Evolutionary conservation across 2,329 filamentous ascomycete genomes (phyloP), one percentile per base, ranked within the genome.

Genomic region (Zymoseptoria ardabiliae): DNA sequence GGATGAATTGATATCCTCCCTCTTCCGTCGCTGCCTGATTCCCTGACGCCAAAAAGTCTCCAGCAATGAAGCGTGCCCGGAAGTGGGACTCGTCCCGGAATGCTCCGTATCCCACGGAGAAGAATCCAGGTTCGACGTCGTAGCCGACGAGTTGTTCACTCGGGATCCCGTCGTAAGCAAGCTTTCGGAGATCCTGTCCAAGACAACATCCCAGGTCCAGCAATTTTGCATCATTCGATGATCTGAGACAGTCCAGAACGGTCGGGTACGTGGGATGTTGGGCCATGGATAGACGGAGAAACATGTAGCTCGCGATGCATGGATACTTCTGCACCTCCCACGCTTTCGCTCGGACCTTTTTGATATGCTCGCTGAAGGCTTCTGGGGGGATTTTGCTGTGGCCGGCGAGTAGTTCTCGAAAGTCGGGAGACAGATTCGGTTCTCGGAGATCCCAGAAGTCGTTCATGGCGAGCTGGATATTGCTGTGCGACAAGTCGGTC

Each of bases 191-290:
- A 51, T 62, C 62, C 59, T 75, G 74, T 0, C 69, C 75, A 22
- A 76, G 70, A 60, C 73, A 75, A 45, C 74, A 76, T 4, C 74
- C 75, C 1, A 77, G 60, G 58, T 77, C 75, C 17, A 77, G 68
- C 4, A 76, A 65, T 9, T 62, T 71, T 55, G 75, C 73, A 4
- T 65, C 76, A 58, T 17, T 57, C 28, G 28, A 30, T 11, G 28
- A 30, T 61, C 50, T 67, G 61, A 65, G 13, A 4, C 63, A 69
- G 53, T 21, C 63, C 59, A 73, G 57, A 8, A 73, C 64, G 30
- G 67, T 63, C 11, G 59, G 54, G 45, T 73, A 73, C 28, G 61
- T 52, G 2, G 61, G 56, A 20, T 65, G 63, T 11, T 58, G 50
- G 10, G 59, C 61, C 9, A 72, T 62, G 54, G 61, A 61, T 30